phyloP scores from a whole-genome alignment of 73 alveolate species.

The Symbiodinium natans region DNA sequence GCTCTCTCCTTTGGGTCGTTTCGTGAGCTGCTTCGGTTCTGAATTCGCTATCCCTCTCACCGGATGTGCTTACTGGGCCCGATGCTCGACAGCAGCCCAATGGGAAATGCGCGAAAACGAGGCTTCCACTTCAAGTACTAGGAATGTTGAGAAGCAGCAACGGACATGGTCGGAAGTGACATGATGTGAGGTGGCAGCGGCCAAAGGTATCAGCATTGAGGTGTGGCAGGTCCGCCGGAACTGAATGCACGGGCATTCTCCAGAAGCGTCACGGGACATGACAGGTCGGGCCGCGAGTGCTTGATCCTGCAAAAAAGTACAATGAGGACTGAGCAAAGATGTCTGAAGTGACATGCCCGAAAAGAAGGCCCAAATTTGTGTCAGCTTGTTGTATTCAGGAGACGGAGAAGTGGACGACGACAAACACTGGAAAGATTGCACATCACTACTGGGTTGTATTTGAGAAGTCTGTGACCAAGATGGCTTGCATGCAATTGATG shows the following conservation, averaged over 20 bases:
- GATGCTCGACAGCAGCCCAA: no score
- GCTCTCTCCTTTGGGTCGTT: no score
- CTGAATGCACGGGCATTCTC: not conserved
- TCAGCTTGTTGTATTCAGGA: not conserved
- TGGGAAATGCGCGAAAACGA: no score
- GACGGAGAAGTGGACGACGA: constrained; percentile 37
- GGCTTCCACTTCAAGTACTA: no score
- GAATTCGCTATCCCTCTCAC: no score
- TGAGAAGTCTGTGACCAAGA: constrained; percentile 26
- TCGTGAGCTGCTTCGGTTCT: no score
- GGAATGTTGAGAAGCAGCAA: no score
- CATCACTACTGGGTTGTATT: constrained; percentile 74
- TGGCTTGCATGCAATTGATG: no score
- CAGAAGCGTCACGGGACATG: not conserved
- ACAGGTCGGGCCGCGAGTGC: not conserved
- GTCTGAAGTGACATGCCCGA: no score
- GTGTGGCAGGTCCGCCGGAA: constrained; percentile 56
- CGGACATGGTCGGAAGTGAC: no score
- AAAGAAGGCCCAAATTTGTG: not conserved
- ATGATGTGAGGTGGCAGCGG: constrained; percentile 72
- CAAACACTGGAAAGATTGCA: constrained; percentile 80
- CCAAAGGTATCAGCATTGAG: constrained; percentile 14
- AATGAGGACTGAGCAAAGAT: not conserved
- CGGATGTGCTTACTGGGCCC: no score
- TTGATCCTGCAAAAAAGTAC: not conserved